phyloP scores from a whole-genome alignment of 2,329 filamentous ascomycete genomes.

The Colletotrichum lindemuthianum region DNA sequence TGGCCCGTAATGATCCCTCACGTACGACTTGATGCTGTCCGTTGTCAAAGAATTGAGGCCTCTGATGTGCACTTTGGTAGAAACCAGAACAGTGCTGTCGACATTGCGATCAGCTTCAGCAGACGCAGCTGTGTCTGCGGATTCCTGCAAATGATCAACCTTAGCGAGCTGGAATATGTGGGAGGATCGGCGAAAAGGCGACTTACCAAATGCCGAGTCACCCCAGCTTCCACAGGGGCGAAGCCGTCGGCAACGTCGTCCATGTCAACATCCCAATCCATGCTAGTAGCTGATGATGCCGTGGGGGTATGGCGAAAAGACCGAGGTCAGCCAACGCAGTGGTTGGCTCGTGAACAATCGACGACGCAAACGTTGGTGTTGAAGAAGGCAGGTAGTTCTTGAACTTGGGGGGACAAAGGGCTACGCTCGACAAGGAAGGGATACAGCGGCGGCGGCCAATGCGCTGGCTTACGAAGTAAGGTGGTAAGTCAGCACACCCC shows the following conservation, averaged over 20 bases:
- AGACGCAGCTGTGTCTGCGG: background rate
- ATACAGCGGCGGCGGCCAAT: no score
- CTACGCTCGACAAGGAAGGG: no score
- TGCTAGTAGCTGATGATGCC: conserved; percentile 43
- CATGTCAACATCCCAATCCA: conserved; percentile 80
- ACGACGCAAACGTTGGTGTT: no score
- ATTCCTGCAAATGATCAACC: background rate
- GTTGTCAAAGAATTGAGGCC: conserved; percentile 87
- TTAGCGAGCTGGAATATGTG: conserved; percentile 8
- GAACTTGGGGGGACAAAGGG: no score
- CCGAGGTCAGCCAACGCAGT: no score
- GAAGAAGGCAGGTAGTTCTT: no score
- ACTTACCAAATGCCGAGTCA: conserved; percentile 10
- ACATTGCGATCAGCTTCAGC: conserved; percentile 7
- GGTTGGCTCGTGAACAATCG: no score
- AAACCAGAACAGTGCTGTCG: conserved; percentile 18
- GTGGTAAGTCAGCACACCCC: no score
- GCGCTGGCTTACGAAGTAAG: no score
- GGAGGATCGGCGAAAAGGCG: no score
- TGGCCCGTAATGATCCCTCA: conserved; percentile 71
- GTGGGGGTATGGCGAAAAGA: no score
- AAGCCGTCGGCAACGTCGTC: conserved; percentile 63
- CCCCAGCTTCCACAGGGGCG: conserved; percentile 5
- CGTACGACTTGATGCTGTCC: conserved; percentile 80
- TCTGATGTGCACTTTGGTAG: conserved; percentile 80